These are phyloP conservation scores for Diaporthe velutina DNA, from an alignment of 2,329 filamentous ascomycete species.

Conservation along the genomic window DNA sequence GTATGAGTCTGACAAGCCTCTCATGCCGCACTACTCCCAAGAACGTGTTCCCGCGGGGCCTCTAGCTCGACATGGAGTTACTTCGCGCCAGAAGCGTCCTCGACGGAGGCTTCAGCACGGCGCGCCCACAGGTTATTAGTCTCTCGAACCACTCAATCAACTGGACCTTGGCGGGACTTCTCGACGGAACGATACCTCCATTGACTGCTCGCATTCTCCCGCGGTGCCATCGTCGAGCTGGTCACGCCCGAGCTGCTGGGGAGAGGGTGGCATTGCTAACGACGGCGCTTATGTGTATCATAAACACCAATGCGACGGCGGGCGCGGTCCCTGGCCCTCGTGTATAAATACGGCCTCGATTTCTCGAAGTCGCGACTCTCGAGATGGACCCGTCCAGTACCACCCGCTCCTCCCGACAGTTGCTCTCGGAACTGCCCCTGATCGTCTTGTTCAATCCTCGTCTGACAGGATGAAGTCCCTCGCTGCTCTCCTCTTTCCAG, in stretches of 20 bases:
- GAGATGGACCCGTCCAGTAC: not conserved
- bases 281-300: slow-evolving; percentile 39
- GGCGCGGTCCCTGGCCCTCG: slow-evolving; percentile 40
- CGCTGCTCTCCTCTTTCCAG: slow-evolving; percentile 51
- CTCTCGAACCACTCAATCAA: slow-evolving; percentile 21
- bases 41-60: slow-evolving; percentile 6
- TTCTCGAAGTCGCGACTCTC: not conserved
- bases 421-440: slow-evolving; percentile 37
- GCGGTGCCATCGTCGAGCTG: slow-evolving; percentile 23
- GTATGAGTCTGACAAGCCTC: slow-evolving; percentile 22
- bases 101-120: slow-evolving; percentile 25
- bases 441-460: slow-evolving; percentile 11
- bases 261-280: slow-evolving; percentile 26
- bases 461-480: slow-evolving; percentile 53
- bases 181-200: slow-evolving; percentile 35
- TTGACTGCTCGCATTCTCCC: slow-evolving; percentile 31
- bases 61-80: slow-evolving; percentile 35
- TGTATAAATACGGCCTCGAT: slow-evolving; percentile 27
- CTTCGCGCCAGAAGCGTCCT: slow-evolving; percentile 40
- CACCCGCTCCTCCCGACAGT: slow-evolving; percentile 35
- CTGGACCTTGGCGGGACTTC: slow-evolving; percentile 15
- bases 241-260: slow-evolving; percentile 29
- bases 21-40: slow-evolving; percentile 18
- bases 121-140: slow-evolving; percentile 7
- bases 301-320: slow-evolving; percentile 42